phyloP scores from a whole-genome alignment of 495 filamentous ascomycete species.

The Tuber umbilicatum region DNA sequence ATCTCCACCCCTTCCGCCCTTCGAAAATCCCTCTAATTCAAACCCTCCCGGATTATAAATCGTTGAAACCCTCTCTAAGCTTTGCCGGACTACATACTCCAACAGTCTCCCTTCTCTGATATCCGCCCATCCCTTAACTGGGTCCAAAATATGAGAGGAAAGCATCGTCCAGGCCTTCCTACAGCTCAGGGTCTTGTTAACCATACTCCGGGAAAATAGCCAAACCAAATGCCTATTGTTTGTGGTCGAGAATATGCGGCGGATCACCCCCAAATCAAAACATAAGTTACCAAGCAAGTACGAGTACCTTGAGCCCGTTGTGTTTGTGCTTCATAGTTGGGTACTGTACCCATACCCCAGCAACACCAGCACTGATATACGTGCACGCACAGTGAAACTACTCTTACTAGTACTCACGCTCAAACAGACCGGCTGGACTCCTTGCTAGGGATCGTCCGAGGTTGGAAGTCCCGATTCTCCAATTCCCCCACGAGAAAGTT shows the following conservation, averaged over 20 bases:
- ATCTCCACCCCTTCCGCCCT: neutral
- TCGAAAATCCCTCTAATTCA: neutral
- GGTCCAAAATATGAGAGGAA: neutral
- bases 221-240: neutral
- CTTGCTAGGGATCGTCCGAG: neutral
- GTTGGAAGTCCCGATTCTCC: neutral
- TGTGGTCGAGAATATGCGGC: neutral
- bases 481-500: neutral
- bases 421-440: neutral
- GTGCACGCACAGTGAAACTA: neutral
- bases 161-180: neutral
- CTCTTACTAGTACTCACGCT: neutral
- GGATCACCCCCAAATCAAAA: neutral
- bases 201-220: neutral
- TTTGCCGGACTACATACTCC: neutral
- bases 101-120: neutral
- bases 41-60: neutral
- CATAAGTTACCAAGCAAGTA: neutral
- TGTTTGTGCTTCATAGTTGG: neutral
- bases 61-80: neutral
- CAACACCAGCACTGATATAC: neutral
- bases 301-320: neutral
- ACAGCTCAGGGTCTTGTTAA: neutral
- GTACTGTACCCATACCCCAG: neutral
- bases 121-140: neutral